Evolutionary conservation across 192 early-diverging fungal genomes (phyloP).

Genomic region (Backusella luteola): DNA sequence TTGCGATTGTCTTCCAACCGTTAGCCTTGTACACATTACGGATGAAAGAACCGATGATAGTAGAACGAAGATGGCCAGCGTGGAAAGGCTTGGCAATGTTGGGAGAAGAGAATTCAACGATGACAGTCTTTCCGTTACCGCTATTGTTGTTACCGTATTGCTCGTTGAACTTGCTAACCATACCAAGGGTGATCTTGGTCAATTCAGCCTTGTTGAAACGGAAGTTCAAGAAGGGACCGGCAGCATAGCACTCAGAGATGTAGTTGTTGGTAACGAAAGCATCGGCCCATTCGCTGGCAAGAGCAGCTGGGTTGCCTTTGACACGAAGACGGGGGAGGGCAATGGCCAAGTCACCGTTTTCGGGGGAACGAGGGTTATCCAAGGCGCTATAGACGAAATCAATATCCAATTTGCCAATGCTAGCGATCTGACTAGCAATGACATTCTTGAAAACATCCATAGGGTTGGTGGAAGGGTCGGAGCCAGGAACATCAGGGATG

Average conservation of each 20-base stretch:
- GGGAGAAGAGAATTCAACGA: slow-evolving; percentile 94
- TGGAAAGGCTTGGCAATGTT: slow-evolving; percentile 99
- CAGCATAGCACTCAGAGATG: slow-evolving; percentile 50
- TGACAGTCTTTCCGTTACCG: slow-evolving; percentile 70
- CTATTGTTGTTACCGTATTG: slow-evolving; percentile 62
- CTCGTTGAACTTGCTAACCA: slow-evolving; percentile 51
- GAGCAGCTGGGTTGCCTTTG: slow-evolving; percentile 66
- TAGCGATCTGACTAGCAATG: slow-evolving; percentile 59
- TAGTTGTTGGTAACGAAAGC: slow-evolving; percentile 60
- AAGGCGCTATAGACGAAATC: slow-evolving; percentile 54
- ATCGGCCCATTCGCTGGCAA: slow-evolving; percentile 61
- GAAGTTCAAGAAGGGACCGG: slow-evolving; percentile 80
- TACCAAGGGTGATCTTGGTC: slow-evolving; percentile 48
- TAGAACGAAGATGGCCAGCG: slow-evolving; percentile 95
- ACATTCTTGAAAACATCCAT: slow-evolving; percentile 64
- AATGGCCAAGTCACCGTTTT: slow-evolving; percentile 70
- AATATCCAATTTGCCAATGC: slow-evolving; percentile 48
- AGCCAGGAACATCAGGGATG: slow-evolving; percentile 31
- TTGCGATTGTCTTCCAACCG: slow-evolving; percentile 86
- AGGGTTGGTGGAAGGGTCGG: slow-evolving; percentile 47
- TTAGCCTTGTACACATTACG: slow-evolving; percentile 77
- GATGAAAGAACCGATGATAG: slow-evolving; percentile 96
- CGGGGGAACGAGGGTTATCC: slow-evolving; percentile 57
- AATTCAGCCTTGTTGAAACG: slow-evolving; percentile 58
- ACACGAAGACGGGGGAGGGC: slow-evolving; percentile 66